phyloP scores from a whole-genome alignment of 768 basidiomycete genomes.

The Antrodiella citrinella region DNA sequence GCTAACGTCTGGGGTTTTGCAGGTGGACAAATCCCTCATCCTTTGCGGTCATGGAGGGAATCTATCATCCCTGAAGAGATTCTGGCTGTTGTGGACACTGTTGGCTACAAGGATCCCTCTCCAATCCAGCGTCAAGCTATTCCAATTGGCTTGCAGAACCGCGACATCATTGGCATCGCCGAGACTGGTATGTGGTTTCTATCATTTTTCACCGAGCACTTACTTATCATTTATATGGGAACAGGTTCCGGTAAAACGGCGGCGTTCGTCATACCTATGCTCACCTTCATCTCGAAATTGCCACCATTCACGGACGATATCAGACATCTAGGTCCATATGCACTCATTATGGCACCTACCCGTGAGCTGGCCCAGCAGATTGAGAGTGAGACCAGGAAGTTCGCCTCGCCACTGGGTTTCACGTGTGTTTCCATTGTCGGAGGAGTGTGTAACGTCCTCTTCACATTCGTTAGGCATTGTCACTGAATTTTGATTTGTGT shows the following conservation, averaged over 20 bases:
- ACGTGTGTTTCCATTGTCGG: constrained; percentile 97
- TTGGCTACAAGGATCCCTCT: constrained; percentile 96
- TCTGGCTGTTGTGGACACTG: constrained; percentile 75
- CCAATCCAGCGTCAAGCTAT: constrained; percentile 98
- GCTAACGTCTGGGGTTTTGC: not conserved
- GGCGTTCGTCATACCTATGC: constrained; percentile 97
- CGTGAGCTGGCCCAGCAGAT: constrained; percentile 98
- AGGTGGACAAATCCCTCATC: constrained; percentile 93
- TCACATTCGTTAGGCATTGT: not conserved
- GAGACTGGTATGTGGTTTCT: constrained; percentile 69
- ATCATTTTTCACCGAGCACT: constrained; percentile 4
- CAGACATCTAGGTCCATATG: constrained; percentile 88
- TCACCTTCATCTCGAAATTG: constrained; percentile 84
- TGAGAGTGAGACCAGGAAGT: constrained; percentile 86
- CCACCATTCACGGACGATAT: constrained; percentile 88
- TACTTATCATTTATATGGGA: not conserved
- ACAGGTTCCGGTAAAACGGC: constrained; percentile 98
- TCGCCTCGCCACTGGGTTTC: constrained; percentile 84
- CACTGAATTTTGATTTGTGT: constrained; percentile 9
- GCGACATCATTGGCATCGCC: constrained; percentile 97
- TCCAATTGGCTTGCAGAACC: constrained; percentile 94
- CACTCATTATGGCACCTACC: constrained; percentile 92
- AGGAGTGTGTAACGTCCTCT: constrained; percentile 52
- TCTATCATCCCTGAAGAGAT: constrained; percentile 74
- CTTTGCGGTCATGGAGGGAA: constrained; percentile 88